These are phyloP conservation scores for Stemphylium vesicarium DNA, from an alignment of 2,329 filamentous ascomycete genomes.

Conservation along the genomic window DNA sequence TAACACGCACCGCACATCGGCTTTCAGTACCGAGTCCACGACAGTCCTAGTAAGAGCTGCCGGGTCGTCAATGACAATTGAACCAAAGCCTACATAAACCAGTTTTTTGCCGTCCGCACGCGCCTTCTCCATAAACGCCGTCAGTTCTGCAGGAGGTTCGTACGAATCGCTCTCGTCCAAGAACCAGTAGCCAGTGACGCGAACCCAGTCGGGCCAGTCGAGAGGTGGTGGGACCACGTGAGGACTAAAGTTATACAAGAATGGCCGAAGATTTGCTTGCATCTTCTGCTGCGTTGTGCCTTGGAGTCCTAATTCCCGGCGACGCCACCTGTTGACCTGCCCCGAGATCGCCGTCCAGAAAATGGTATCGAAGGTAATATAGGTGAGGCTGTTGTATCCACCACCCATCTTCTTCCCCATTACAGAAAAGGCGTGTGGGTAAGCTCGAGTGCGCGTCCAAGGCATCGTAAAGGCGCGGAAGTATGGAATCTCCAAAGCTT, in stretches of 20 bases:
- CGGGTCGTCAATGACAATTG: conserved; percentile 91
- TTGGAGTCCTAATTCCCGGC: conserved; percentile 76
- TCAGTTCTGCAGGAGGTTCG: conserved; percentile 76
- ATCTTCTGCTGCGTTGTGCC: conserved; percentile 87
- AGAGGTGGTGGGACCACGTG: conserved; percentile 91
- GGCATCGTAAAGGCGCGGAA: conserved; percentile 99
- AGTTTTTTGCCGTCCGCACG: conserved; percentile 84
- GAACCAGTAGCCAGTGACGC: conserved; percentile 98
- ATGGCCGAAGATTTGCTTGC: conserved; percentile 97
- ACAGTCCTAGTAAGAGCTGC: conserved; percentile 90
- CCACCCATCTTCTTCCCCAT: conserved; percentile 94
- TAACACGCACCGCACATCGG: conserved; percentile 91
- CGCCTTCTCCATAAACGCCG: conserved; percentile 82
- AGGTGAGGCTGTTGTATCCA: conserved; percentile 92
- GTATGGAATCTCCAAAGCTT: conserved; percentile 90
- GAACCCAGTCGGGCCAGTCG: conserved; percentile 97
- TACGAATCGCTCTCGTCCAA: conserved; percentile 75
- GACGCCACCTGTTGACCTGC: conserved; percentile 93
- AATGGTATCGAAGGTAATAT: conserved; percentile 94
- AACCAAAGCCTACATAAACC: conserved; percentile 96
- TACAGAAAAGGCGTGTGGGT: conserved; percentile 95
- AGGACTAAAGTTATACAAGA: conserved; percentile 96
- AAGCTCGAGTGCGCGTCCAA: conserved; percentile 93
- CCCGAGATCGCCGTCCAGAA: conserved; percentile 94
- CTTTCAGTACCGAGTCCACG: conserved; percentile 86